Evolutionary conservation across 495 filamentous ascomycete species (phyloP), one percentile per base, ranked within the genome.

Genomic region (Haplographium delicatum): DNA sequence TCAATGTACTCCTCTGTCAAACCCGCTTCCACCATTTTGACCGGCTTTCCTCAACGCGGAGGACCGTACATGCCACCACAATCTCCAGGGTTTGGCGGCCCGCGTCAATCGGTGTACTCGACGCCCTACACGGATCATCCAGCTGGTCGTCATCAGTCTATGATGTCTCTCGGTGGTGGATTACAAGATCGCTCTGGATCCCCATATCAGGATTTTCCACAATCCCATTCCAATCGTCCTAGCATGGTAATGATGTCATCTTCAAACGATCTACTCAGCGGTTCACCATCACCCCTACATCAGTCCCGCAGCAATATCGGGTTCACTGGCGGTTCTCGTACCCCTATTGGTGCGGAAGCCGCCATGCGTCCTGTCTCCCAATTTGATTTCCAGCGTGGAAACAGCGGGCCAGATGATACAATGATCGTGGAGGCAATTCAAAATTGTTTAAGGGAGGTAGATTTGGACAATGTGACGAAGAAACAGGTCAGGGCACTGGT

Each of bases 401-500:
- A 75, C 47, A 62, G 66, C 7, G 89, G 88, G 0, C 86, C 88
- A 3, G 85, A 88, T 47, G 80, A 83, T 58, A 82, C 86, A 44
- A 69, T 68, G 50, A 96, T 98, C 49, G 72, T 86, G 34, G 88
- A 95, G 45, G 85, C 86, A 9, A 88, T 97, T 52, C 85, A 88
- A 57, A 66, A 71, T 42, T 89, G 89, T 61, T 71, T 98, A 52
- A 69, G 77, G n/a, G 91, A 95, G 61, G 90, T 96, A 2, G 90
- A 98, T 68, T 69, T 98, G 18, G 93, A 98, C 65, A 91, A 75
- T 13, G 89, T 98, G 26, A 98, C 93, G 15, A 98, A 98, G 81
- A 98, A 97, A 71, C 93, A 97, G 75, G 87, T 93, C 47, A 78
- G 88, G 42, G 90, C 86, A 10, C 75, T 96, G 41, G 89, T 95